Evolutionary conservation across 441 rosid species (phyloP), one percentile per base, ranked within the genome.

Genomic region (Populus trichocarpa): DNA sequence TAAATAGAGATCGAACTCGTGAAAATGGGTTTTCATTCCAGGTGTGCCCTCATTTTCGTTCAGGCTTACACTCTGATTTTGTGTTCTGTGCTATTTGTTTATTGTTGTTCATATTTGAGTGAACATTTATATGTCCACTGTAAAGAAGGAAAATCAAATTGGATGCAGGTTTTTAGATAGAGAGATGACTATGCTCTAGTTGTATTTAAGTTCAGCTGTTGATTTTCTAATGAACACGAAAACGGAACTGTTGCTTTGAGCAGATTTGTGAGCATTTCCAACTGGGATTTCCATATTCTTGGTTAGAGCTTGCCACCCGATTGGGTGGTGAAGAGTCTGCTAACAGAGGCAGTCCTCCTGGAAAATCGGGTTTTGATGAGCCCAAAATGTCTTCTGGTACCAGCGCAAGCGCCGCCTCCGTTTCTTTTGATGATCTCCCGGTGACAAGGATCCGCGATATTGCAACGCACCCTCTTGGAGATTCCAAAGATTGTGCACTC

Each of bases 201-300:
- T 46, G 57, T 46, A 46, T 46, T 46, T 4, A 46, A 46, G 18
- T 46, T 46, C 53, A 12, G 0, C 2, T 12, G 71, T 80, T 71
- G 65, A 40, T 38, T 74, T 74, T n/a, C 28, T n/a, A 64, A 11
- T 26, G 25, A n/a, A n/a, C 68, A 23, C 13, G 10, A 25, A 63
- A 22, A n/a, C 22, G 68, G 22, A 36, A 22, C 20, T 72, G 32
- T 61, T 82, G 23, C 61, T 64, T 36, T 71, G 42, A 74, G 53
- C 76, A 87, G 91, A 81, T 87, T 79, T 88, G 95, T 82, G 82
- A 70, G 73, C 80, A 68, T 77, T 91, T 90, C 83, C 84, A 70
- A 13, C 75, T 83, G 69, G 98, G 95, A 69, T 91, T 93, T 83
- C 95, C 95, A 1, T 81, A 83, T 81, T 66, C 71, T 38, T 93